Percentiles rank a stretch among this genome's conserved stretches.
These are phyloP conservation scores for Terana coerulea DNA, from an alignment of 768 basidiomycete genomes.

Conservation along the genomic window DNA sequence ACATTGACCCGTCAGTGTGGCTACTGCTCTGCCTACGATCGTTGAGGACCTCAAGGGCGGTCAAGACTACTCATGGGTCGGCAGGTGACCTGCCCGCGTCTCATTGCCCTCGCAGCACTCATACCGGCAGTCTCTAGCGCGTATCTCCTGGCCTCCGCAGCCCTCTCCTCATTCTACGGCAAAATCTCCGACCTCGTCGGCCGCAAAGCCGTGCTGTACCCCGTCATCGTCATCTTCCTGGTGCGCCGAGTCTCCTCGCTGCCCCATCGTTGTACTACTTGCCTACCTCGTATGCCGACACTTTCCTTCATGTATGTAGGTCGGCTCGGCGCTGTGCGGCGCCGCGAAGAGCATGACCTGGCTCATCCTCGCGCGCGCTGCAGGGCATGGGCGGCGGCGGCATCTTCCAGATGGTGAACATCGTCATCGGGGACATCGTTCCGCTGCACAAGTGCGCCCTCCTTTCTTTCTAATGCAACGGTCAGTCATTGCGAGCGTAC, in stretches of 20 bases:
- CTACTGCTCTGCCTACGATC: constrained; percentile 76
- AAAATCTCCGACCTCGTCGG: constrained; percentile 29
- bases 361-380: constrained; percentile 36
- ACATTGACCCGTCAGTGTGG: constrained; percentile 32
- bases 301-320: no score
- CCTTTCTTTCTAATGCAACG: no score
- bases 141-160: constrained; percentile 26
- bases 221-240: constrained; percentile 35
- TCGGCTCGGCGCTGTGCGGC: constrained; percentile 38
- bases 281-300: no score
- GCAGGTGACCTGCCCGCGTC: constrained; percentile 43
- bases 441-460: constrained; percentile 28
- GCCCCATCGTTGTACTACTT: not conserved
- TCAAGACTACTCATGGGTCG: constrained; percentile 68
- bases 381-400: constrained; percentile 43
- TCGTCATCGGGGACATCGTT: constrained; percentile 38
- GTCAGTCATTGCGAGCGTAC: not conserved
- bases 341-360: constrained; percentile 42
- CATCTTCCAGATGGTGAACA: constrained; percentile 33
- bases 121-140: constrained; percentile 11
- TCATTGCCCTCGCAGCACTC: not conserved
- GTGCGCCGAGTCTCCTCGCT: constrained; percentile 7
- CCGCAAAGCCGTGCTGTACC: constrained; percentile 35
- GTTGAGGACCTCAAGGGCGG: constrained; percentile 62
- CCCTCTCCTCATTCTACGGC: constrained; percentile 29